A percentile compares a stretch with the other conserved stretches of the same genome.
Conservation (phyloP, 495 filamentous ascomycete genomes). For the Lasiosphaeris hirsuta region DNA sequence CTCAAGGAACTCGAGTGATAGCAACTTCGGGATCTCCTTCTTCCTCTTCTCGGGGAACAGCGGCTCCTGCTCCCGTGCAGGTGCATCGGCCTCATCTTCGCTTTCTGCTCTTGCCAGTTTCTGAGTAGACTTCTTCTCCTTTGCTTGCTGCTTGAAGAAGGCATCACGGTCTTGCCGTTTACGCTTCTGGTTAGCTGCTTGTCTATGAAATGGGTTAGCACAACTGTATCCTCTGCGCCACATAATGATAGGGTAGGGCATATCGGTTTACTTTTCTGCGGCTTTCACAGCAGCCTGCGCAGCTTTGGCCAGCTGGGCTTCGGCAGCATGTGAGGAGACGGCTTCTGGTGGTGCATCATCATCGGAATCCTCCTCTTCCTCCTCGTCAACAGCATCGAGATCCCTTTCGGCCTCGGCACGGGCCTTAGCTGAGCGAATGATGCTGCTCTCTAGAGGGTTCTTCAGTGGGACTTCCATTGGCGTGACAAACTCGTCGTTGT, state of each 20-base stretch:
- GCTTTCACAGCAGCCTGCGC: slow-evolving; percentile 37
- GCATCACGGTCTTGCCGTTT: slow-evolving; percentile 46
- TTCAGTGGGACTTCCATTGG: slow-evolving; percentile 29
- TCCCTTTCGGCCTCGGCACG: slow-evolving; percentile 20
- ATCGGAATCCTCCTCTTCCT: slow-evolving; percentile 36
- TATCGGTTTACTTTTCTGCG: slow-evolving; percentile 36
- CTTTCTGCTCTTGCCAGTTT: slow-evolving; percentile 9
- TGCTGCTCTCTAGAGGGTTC: slow-evolving; percentile 22
- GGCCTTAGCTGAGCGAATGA: background rate
- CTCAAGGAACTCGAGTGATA: slow-evolving; percentile 46
- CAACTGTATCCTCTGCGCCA: background rate
- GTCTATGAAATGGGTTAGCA: slow-evolving; percentile 25
- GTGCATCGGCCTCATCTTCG: slow-evolving; percentile 19
- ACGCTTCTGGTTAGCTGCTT: slow-evolving; percentile 40
- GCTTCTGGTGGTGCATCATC: slow-evolving; percentile 47
- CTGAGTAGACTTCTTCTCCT: slow-evolving; percentile 34
- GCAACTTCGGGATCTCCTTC: slow-evolving; percentile 34
- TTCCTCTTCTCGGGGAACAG: slow-evolving; percentile 25
- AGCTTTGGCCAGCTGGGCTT: slow-evolving; percentile 33
- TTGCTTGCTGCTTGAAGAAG: slow-evolving; percentile 44
- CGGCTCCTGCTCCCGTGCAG: slow-evolving; percentile 7
- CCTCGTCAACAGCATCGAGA: slow-evolving; percentile 31
- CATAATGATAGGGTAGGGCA: background rate
- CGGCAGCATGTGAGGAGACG: slow-evolving; percentile 39
- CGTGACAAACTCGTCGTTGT: slow-evolving; percentile 33